Evolutionary conservation across 768 basidiomycete species (phyloP).

Genomic region (Termitomyces sp.): DNA sequence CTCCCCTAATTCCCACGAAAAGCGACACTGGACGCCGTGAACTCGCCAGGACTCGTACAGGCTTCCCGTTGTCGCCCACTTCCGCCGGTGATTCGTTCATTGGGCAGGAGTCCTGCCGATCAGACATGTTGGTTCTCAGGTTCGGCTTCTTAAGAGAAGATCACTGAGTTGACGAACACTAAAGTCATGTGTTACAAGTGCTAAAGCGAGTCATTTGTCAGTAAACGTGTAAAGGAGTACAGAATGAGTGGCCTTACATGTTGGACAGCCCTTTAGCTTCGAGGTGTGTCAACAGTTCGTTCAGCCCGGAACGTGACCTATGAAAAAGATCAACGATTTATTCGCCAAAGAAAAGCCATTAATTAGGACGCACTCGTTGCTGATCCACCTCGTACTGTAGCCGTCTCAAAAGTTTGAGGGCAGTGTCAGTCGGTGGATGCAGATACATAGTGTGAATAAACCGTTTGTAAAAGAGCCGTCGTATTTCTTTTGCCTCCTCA

Average conservation of each 20-base stretch:
- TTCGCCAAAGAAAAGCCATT: neutral
- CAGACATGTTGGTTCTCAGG: neutral
- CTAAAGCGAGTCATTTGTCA: neutral
- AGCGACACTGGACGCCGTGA: neutral
- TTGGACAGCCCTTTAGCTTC: neutral
- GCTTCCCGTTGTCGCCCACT: neutral
- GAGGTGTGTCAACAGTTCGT: neutral
- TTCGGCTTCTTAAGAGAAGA: neutral
- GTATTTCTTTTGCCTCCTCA: slow-evolving; percentile 30
- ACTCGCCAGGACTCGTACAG: neutral
- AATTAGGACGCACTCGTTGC: neutral
- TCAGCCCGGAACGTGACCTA: neutral
- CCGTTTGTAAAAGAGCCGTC: slow-evolving; percentile 19
- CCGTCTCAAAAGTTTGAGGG: neutral
- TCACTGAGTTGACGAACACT: neutral
- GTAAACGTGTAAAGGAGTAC: neutral
- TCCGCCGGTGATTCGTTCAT: neutral
- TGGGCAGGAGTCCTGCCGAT: neutral
- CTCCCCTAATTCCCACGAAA: neutral
- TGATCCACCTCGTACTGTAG: neutral
- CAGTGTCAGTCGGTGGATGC: slow-evolving; percentile 12
- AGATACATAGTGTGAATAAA: slow-evolving; percentile 25
- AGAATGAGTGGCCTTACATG: neutral
- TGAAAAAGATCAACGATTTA: neutral
- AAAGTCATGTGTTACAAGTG: neutral